A percentile compares a stretch with the other conserved stretches of the same genome.
phyloP scores from a whole-genome alignment of 331 rosid genomes.

The Acacia pycnantha region DNA sequence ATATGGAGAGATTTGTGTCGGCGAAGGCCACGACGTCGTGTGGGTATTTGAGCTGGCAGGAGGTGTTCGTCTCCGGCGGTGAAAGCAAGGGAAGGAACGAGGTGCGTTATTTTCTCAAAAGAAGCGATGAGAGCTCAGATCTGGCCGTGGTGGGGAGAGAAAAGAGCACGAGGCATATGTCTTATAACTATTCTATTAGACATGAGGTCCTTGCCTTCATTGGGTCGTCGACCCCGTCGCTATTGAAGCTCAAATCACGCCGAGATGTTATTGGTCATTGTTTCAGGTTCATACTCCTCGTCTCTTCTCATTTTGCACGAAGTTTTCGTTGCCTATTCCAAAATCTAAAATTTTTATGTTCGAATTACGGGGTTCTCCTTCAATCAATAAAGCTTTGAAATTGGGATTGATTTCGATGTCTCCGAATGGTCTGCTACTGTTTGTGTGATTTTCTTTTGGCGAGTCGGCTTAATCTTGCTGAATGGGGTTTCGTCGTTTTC shows the following conservation, averaged over 20 bases:
- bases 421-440: not conserved
- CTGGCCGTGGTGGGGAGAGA: slow-evolving; percentile 82
- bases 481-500: not conserved
- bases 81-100: slow-evolving; percentile 62
- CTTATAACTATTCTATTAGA: slow-evolving; percentile 54
- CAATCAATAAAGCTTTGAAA: not conserved
- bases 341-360: not conserved
- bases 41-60: slow-evolving; percentile 67
- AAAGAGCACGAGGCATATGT: slow-evolving; percentile 69
- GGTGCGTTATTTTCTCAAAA: slow-evolving; percentile 67
- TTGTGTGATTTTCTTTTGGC: not conserved
- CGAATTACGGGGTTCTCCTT: not conserved
- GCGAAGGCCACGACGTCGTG: slow-evolving; percentile 42
- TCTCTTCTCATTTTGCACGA: not conserved
- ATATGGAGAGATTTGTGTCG: slow-evolving; percentile 51
- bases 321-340: not conserved
- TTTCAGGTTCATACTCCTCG: slow-evolving; percentile 53
- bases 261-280: slow-evolving; percentile 64
- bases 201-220: slow-evolving; percentile 26
- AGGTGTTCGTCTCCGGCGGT: slow-evolving; percentile 49
- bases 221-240: slow-evolving; percentile 1
- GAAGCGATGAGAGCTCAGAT: slow-evolving; percentile 59
- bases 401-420: not conserved
- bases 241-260: slow-evolving; percentile 68
- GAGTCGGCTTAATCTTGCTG: too few relatives aligned